Base-by-base conservation (phyloP, 2,329 filamentous ascomycete species). In the Penicillium griseofulvum region DNA sequence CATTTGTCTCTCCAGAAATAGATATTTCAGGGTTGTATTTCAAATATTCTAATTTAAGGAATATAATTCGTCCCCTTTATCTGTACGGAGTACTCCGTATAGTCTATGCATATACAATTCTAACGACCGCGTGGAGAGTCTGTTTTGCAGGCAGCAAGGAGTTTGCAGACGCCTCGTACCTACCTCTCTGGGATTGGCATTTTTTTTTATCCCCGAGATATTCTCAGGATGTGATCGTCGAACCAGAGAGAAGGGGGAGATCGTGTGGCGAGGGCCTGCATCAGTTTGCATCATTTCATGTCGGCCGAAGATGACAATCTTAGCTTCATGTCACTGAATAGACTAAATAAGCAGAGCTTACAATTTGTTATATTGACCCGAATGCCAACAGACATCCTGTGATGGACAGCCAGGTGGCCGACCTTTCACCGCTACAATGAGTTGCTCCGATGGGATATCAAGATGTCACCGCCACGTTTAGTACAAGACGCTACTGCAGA, bases 401-500 rank as follows among this genome's bases (percentile, higher is more conserved):
- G 36, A 41, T 39, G 19, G 16, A 24, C 28, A 33, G 54, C 26
- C 54, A 58, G 31, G 22, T 57, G 56, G 58, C 51, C 45, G 43
- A 49, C 19, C 45, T 45, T 57, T 64, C 63, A 65, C 63, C 63
- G 63, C 63, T 64, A 65, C 60, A 62, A 57, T 46, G 34, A 17
- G 16, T 12, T 16, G 17, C 37, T 31, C 50, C 17, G 31, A 48
- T 29, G 38, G 39, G 52, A 61, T 59, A 54, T 57, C 51, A 51
- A 55, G 39, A 60, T 59, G 60, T 62, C 58, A 65, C 63, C 63
- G 63, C 62, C 62, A 65, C 57, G 56, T 63, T 64, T 55, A 49
- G 61, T 47, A 44, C 46, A 28, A 43, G 22, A 26, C 62, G 56
- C 62, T 65, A 65, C 55, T 64, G 63, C 60, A 65, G 38, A 62